Percentiles rank a stretch among this genome's conserved stretches.
phyloP scores from a whole-genome alignment of 139 green algal species.

The Micromonas commoda region DNA sequence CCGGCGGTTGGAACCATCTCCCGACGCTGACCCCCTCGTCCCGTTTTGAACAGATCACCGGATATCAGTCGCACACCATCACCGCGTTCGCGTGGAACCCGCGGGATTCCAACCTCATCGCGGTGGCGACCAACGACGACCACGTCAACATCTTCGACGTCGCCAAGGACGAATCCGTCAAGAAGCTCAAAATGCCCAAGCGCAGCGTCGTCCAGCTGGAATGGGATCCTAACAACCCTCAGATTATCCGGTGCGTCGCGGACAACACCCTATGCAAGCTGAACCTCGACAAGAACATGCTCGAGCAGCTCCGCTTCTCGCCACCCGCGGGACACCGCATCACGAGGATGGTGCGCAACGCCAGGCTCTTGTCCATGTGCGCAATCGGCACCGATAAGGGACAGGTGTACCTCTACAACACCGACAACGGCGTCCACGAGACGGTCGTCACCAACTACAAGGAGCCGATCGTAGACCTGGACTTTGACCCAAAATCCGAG shows the following conservation, averaged over 20 bases:
- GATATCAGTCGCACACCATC: conserved; percentile 35
- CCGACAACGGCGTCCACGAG: conserved; percentile 15
- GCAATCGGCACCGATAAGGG: conserved; percentile 20
- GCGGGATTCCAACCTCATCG: conserved; percentile 35
- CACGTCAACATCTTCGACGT: background rate
- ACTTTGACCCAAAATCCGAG: conserved; percentile 38
- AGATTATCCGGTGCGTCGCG: background rate
- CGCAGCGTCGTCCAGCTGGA: background rate
- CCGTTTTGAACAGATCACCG: no score
- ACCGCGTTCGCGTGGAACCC: conserved; percentile 37
- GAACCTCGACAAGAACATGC: background rate
- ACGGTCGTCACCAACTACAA: background rate
- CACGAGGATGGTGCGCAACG: background rate
- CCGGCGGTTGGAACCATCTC: no score
- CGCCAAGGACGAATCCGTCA: background rate
- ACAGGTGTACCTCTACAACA: conserved; percentile 25
- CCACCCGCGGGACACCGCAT: background rate
- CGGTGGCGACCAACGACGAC: conserved; percentile 23
- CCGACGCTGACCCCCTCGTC: no score
- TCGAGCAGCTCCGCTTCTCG: background rate
- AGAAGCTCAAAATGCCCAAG: background rate
- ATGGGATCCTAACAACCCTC: background rate
- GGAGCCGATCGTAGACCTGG: conserved; percentile 32
- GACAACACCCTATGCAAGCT: background rate
- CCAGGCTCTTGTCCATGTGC: background rate